Evolutionary conservation across 768 basidiomycete genomes (phyloP).

Genomic region (Boletus rubropictus): DNA sequence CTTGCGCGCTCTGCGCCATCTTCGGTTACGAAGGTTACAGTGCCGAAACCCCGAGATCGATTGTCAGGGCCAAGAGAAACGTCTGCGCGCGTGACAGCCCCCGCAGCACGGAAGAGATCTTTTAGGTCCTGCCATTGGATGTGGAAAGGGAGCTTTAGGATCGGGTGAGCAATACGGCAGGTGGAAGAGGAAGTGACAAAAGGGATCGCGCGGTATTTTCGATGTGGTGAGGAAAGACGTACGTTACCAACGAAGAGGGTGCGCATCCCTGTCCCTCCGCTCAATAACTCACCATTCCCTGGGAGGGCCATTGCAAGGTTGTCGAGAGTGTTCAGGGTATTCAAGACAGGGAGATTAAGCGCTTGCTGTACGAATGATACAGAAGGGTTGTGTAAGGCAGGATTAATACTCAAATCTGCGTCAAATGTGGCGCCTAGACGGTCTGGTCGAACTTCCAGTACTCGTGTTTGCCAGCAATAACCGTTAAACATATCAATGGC

Average conservation of each 20-base stretch:
- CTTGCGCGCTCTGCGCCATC: slow-evolving; percentile 81
- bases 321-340: slow-evolving; percentile 14
- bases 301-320: slow-evolving; percentile 12
- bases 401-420: slow-evolving; percentile 16
- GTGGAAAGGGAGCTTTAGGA: slow-evolving; percentile 78
- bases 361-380: slow-evolving; percentile 19
- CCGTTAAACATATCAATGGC: slow-evolving; percentile 97
- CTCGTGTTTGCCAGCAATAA: slow-evolving; percentile 92
- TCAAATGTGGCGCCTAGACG: slow-evolving; percentile 43
- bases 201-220: slow-evolving; percentile 1
- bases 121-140: slow-evolving; percentile 98
- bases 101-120: slow-evolving; percentile 88
- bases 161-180: slow-evolving; percentile 13
- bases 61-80: slow-evolving; percentile 85
- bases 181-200: not conserved
- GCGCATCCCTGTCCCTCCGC: slow-evolving; percentile 35
- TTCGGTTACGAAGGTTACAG: slow-evolving; percentile 80
- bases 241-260: slow-evolving; percentile 89
- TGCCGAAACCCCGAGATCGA: slow-evolving; percentile 88
- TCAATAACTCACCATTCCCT: slow-evolving; percentile 22
- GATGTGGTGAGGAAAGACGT: slow-evolving; percentile 30
- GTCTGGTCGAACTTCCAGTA: slow-evolving; percentile 88
- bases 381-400: slow-evolving; percentile 10
- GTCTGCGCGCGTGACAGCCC: slow-evolving; percentile 85
- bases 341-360: slow-evolving; percentile 11